Percentiles rank a stretch among this genome's conserved stretches.
Evolutionary conservation across 169 alveolate genomes (phyloP).

Genomic region (Eimeria praecox): DNA sequence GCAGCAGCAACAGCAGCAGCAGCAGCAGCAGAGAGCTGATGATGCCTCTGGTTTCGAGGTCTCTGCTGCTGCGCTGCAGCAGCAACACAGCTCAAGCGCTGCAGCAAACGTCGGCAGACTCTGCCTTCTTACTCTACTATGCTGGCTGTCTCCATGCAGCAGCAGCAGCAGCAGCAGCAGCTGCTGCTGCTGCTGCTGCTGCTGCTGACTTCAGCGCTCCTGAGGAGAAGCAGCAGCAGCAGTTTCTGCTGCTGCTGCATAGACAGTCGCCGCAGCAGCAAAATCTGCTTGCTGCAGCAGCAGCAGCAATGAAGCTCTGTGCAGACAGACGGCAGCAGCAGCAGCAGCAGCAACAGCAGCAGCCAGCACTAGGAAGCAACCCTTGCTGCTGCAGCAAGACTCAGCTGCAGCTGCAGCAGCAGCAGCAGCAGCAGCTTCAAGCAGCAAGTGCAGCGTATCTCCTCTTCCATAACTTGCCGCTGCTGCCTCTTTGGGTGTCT

Average conservation of each 20-base stretch:
- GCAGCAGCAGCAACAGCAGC: constrained; percentile 39
- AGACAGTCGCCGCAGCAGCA: too few species aligned
- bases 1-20: constrained; percentile 47
- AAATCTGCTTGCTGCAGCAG: too few species aligned
- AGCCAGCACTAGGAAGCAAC: background rate
- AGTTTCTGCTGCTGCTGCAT: too few species aligned
- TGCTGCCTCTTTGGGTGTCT: background rate
- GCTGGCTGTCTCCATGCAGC: constrained; percentile 20
- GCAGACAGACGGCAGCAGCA: background rate
- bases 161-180: constrained; percentile 30
- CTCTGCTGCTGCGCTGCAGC: constrained; percentile 7
- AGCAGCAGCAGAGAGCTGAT: background rate
- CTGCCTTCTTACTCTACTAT: background rate
- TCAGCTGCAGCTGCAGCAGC: constrained; percentile 4
- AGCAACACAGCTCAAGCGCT: background rate
- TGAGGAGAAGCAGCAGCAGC: too few species aligned
- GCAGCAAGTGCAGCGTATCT: constrained; percentile 1
- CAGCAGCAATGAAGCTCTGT: background rate
- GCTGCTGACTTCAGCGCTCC: background rate
- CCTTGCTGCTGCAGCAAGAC: constrained; percentile 18
- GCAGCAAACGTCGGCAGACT: background rate
- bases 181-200: constrained; percentile 20
- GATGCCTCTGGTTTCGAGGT: background rate
- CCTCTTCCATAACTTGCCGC: background rate
- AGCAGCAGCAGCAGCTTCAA: background rate